Percentiles rank a stretch among this genome's conserved stretches.
Evolutionary conservation across 2,329 filamentous ascomycete species (phyloP).

Genomic region (Cryphonectria naterciae): DNA sequence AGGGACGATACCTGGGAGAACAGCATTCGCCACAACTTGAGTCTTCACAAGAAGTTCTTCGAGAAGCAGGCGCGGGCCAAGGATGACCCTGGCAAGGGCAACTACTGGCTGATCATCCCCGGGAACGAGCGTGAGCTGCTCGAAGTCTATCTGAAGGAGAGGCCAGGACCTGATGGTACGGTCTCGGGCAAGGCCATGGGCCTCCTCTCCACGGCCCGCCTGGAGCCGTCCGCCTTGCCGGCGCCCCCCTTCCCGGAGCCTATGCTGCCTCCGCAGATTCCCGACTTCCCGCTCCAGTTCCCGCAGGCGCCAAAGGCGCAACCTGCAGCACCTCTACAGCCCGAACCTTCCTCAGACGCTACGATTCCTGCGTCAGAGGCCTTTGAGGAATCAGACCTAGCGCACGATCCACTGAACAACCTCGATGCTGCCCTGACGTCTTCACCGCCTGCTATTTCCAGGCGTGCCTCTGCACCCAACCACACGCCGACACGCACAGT

Average conservation of each 20-base stretch:
- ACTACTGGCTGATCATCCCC: slow-evolving; percentile 94
- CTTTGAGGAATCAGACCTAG: slow-evolving; percentile 39
- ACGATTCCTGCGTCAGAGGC: slow-evolving; percentile 75
- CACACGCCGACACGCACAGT: slow-evolving; percentile 74
- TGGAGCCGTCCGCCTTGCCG: slow-evolving; percentile 53
- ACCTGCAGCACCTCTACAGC: slow-evolving; percentile 40
- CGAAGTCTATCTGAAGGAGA: slow-evolving; percentile 80
- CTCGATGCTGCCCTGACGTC: slow-evolving; percentile 26
- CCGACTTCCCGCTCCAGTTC: slow-evolving; percentile 28
- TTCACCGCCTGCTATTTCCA: slow-evolving; percentile 78
- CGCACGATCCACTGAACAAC: slow-evolving; percentile 5
- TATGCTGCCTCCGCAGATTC: slow-evolving; percentile 31
- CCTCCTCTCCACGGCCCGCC: slow-evolving; percentile 57
- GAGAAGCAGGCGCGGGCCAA: slow-evolving; percentile 89
- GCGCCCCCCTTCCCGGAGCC: slow-evolving; percentile 33
- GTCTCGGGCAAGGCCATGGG: slow-evolving; percentile 57
- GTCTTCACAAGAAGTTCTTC: slow-evolving; percentile 93
- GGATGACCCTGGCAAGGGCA: slow-evolving; percentile 95
- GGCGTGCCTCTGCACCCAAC: slow-evolving; percentile 50
- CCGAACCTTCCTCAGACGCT: slow-evolving; percentile 75
- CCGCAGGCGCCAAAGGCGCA: slow-evolving; percentile 52
- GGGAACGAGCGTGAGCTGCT: slow-evolving; percentile 70
- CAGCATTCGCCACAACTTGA: slow-evolving; percentile 97
- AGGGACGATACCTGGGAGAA: slow-evolving; percentile 93
- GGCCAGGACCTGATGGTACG: slow-evolving; percentile 50